These are phyloP conservation scores for Jatropha curcas DNA, from an alignment of 345 rosid genomes.

Conservation along the genomic window DNA sequence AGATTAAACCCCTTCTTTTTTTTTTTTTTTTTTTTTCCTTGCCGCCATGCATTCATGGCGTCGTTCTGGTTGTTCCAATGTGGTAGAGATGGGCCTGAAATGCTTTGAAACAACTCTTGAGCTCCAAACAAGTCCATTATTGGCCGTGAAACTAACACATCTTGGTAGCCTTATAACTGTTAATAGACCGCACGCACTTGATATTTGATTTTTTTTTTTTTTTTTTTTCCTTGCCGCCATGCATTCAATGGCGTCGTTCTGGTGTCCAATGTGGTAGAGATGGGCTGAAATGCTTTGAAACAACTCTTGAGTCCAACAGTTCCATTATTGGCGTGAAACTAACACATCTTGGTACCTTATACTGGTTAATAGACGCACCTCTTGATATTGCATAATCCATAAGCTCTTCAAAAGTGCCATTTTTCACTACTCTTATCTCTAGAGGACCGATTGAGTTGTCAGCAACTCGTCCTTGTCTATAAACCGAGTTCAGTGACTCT, in stretches of 20 bases:
- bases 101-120: too few relatives aligned
- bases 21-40: too few relatives aligned
- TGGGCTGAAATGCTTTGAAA: constrained; percentile 71
- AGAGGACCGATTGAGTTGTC: constrained; percentile 80
- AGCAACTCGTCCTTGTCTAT: constrained; percentile 81
- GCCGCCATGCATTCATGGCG: too few relatives aligned
- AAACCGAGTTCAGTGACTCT: constrained; percentile 85
- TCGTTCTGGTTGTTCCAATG: too few relatives aligned
- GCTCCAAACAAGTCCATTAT: too few relatives aligned
- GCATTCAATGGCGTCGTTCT: constrained; percentile 49
- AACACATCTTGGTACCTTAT: constrained; percentile 94
- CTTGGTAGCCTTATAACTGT: too few relatives aligned
- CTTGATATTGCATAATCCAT: constrained; percentile 96
- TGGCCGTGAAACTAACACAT: too few relatives aligned
- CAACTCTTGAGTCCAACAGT: constrained; percentile 75
- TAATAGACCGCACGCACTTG: too few relatives aligned
- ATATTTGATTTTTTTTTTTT: too few relatives aligned
- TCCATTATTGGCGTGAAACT: constrained; percentile 87
- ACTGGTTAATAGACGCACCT: constrained; percentile 96
- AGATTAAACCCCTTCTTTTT: too few relatives aligned
- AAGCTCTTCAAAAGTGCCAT: constrained; percentile 93
- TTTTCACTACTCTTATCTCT: constrained; percentile 75
- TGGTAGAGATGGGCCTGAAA: too few relatives aligned
- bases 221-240: constrained; percentile 22
- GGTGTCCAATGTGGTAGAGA: constrained; percentile 78